phyloP scores from a whole-genome alignment of 768 basidiomycete genomes.

The Pleurotus salmoneostramineus region DNA sequence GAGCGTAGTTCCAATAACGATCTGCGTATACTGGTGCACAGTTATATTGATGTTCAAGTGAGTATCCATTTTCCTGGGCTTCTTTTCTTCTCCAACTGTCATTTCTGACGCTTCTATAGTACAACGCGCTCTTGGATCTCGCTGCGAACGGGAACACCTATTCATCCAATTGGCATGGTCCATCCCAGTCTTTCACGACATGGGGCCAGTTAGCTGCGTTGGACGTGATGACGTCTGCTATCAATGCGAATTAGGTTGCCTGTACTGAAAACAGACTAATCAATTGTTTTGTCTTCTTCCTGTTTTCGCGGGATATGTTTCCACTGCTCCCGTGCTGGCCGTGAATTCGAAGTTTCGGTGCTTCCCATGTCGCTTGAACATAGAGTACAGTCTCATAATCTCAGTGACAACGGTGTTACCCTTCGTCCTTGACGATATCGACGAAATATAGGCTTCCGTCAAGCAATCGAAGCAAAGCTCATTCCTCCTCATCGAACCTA shows the following conservation, averaged over 20 bases:
- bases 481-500: no score
- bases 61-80: neutral
- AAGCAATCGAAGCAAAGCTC: no score
- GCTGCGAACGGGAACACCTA: slow-evolving; percentile 40
- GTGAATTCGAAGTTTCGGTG: no score
- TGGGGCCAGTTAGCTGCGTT: slow-evolving; percentile 49
- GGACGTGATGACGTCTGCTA: slow-evolving; percentile 36
- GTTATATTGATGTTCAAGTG: slow-evolving; percentile 51
- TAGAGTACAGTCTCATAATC: no score
- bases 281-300: no score
- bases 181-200: slow-evolving; percentile 37
- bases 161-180: slow-evolving; percentile 44
- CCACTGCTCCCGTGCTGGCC: no score
- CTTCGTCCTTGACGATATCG: no score
- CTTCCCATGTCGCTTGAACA: no score
- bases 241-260: slow-evolving; percentile 25
- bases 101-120: slow-evolving; percentile 21
- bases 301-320: no score
- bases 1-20: slow-evolving; percentile 30
- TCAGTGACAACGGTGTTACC: no score
- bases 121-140: slow-evolving; percentile 46
- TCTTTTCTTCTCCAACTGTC: neutral
- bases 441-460: no score
- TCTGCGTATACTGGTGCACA: slow-evolving; percentile 37
- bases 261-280: no score